These are phyloP conservation scores for Ogataea pilisensis DNA, from an alignment of 805 yeast species.

Conservation along the genomic window DNA sequence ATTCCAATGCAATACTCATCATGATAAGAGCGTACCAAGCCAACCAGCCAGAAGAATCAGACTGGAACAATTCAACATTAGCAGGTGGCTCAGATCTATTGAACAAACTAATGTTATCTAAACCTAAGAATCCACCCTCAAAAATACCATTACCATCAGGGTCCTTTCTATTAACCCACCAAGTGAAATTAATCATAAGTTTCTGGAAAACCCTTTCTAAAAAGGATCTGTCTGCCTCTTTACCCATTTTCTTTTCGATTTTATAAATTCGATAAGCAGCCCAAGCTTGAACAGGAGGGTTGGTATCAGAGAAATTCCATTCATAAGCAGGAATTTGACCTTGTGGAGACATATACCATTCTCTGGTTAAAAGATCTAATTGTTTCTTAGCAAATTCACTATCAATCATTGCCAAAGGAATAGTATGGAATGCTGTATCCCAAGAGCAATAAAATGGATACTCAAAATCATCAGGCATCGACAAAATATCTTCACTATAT, in stretches of 20 bases:
- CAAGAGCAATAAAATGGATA: constrained; percentile 95
- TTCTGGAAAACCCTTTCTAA: constrained; percentile 92
- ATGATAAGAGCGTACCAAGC: constrained; percentile 86
- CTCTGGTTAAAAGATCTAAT: constrained; percentile 79
- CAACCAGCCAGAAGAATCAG: constrained; percentile 98
- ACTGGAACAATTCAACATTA: constrained; percentile 86
- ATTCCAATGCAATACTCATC: constrained; percentile 88
- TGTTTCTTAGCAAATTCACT: constrained; percentile 89
- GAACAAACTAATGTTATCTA: constrained; percentile 89
- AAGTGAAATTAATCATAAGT: constrained; percentile 80
- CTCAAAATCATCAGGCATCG: constrained; percentile 94
- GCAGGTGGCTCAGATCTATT: constrained; percentile 94
- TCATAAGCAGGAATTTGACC: constrained; percentile 98
- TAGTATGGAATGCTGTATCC: constrained; percentile 95
- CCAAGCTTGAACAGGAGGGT: constrained; percentile 98
- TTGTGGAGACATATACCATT: constrained; percentile 97
- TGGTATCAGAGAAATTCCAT: constrained; percentile 94
- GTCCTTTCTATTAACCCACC: constrained; percentile 97
- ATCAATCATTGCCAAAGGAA: constrained; percentile 90
- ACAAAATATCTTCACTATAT: constrained; percentile 80
- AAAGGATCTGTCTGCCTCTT: constrained; percentile 75
- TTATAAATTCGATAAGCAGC: constrained; percentile 84
- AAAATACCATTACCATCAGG: constrained; percentile 81
- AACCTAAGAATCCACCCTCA: constrained; percentile 91
- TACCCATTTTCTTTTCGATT: constrained; percentile 80